A percentile compares a stretch with the other conserved stretches of the same genome.
These are phyloP conservation scores for Xylaria sp. DNA, from an alignment of 2,329 filamentous ascomycete species.

Conservation along the genomic window DNA sequence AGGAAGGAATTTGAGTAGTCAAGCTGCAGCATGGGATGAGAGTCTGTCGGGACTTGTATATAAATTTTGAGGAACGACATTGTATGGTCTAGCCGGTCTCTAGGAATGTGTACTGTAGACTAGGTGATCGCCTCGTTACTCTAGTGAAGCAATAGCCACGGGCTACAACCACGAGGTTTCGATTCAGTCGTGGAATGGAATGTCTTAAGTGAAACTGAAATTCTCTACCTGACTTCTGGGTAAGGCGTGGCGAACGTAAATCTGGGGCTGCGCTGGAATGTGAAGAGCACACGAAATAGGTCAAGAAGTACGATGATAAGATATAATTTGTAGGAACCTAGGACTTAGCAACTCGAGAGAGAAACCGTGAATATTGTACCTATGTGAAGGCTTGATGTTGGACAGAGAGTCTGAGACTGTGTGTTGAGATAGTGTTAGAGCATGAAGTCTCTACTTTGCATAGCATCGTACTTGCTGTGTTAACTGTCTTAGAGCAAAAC, in stretches of 20 bases:
- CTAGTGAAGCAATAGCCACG: constrained; percentile 19
- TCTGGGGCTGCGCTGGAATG: constrained; percentile 42
- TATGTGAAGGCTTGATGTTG: not conserved
- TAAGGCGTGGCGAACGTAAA: constrained; percentile 30
- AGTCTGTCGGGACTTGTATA: constrained; percentile 29
- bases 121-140: constrained; percentile 38
- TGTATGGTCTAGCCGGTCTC: constrained; percentile 1
- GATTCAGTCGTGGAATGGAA: constrained; percentile 40
- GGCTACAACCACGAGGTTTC: constrained; percentile 33
- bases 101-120: constrained; percentile 43
- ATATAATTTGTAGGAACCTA: constrained; percentile 25
- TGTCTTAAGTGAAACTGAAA: constrained; percentile 41
- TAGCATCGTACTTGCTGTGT: constrained; percentile 26
- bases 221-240: constrained; percentile 39
- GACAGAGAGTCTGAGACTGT: constrained; percentile 8
- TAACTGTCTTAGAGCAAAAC: constrained; percentile 25
- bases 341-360: not conserved
- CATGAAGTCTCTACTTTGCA: not conserved
- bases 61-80: constrained; percentile 9
- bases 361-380: not conserved
- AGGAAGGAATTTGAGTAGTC: not conserved
- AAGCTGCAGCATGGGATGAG: not conserved
- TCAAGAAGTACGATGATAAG: not conserved
- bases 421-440: not conserved
- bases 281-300: constrained; percentile 9